These are phyloP conservation scores for Coniosporium tulheliwenetii DNA, from an alignment of 2,329 filamentous ascomycete genomes.

Conservation along the genomic window DNA sequence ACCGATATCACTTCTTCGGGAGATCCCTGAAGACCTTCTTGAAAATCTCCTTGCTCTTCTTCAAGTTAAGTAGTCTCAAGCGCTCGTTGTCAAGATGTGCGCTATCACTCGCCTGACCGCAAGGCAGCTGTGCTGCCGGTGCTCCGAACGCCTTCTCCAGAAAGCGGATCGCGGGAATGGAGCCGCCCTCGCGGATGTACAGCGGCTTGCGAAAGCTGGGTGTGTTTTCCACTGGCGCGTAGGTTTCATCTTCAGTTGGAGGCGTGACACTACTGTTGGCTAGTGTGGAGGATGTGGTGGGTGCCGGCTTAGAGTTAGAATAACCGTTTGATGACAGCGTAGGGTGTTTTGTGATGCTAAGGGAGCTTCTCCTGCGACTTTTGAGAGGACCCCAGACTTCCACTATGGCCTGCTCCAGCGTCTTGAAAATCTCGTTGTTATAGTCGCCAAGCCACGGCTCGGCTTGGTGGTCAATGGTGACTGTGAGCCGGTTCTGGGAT, in stretches of 20 bases:
- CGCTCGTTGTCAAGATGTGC: conserved; percentile 93
- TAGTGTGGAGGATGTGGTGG: conserved; percentile 26
- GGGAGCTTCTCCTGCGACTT: conserved; percentile 14
- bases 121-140: conserved; percentile 82
- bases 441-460: conserved; percentile 95
- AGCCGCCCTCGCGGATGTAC: conserved; percentile 91
- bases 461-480: conserved; percentile 82
- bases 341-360: not conserved
- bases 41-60: conserved; percentile 88
- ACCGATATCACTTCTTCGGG: conserved; percentile 14
- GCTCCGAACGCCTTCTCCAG: conserved; percentile 87
- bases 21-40: conserved; percentile 65
- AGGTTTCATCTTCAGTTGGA: conserved; percentile 8
- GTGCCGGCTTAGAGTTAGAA: conserved; percentile 2
- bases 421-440: conserved; percentile 78
- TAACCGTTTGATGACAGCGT: conserved; percentile 3
- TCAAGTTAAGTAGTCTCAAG: conserved; percentile 71
- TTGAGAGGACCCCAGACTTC: conserved; percentile 58
- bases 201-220: conserved; percentile 44
- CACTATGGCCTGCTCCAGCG: conserved; percentile 70
- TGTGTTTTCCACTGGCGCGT: conserved; percentile 2
- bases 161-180: conserved; percentile 87
- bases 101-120: conserved; percentile 84
- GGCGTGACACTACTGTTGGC: conserved; percentile 25
- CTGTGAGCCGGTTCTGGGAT: conserved; percentile 64